Evolutionary conservation across 2,329 filamentous ascomycete species (phyloP).

Genomic region (Fusarium caatingaense): DNA sequence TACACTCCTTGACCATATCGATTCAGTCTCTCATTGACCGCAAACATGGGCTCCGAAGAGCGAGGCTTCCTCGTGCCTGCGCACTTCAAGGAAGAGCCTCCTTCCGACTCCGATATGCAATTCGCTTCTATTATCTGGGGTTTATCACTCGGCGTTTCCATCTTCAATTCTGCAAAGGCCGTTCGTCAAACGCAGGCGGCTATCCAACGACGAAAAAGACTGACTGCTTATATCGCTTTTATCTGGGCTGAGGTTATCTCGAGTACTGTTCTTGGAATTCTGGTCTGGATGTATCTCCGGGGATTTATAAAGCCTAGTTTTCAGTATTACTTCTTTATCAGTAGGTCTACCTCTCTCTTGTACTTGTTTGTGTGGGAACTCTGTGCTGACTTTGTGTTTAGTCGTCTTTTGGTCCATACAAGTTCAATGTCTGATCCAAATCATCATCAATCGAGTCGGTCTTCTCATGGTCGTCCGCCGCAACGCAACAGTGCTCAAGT

Average conservation of each 20-base stretch:
- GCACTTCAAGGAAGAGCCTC: conserved; percentile 25
- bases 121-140: conserved; percentile 43
- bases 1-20: background rate
- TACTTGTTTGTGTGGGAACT: fast-evolving
- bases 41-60: conserved; percentile 25
- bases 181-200: conserved; percentile 33
- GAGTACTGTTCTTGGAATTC: conserved; percentile 36
- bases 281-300: conserved; percentile 40
- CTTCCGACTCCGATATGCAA: conserved; percentile 35
- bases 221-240: conserved; percentile 36
- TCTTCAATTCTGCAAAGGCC: conserved; percentile 42
- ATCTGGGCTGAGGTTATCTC: conserved; percentile 41
- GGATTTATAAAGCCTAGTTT: conserved; percentile 48
- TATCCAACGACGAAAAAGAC: conserved; percentile 26
- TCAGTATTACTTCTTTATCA: conserved; percentile 41
- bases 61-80: conserved; percentile 40
- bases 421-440: conserved; percentile 59
- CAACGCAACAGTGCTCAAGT: conserved; percentile 53
- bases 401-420: conserved; percentile 52
- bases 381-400: conserved; percentile 33
- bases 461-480: conserved; percentile 56
- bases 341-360: conserved; percentile 19
- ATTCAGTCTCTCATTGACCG: background rate
- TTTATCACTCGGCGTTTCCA: conserved; percentile 35
- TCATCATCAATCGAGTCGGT: conserved; percentile 63